Base-by-base conservation (phyloP, 1,284 basidiomycete genomes). In the Marasmius fiardii region DNA sequence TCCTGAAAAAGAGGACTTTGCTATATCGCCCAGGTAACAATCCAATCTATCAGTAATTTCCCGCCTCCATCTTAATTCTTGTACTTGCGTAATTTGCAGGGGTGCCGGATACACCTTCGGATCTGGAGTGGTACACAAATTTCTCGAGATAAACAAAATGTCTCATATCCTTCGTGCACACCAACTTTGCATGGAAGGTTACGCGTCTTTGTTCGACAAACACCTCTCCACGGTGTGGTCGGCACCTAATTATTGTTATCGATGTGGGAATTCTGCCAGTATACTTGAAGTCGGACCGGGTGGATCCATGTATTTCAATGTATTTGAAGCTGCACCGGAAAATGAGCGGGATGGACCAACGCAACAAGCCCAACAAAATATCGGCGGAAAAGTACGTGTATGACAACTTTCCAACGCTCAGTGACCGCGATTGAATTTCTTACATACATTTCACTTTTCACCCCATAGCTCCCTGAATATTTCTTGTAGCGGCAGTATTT, bases 21-120 rank as follows among this genome's bases (percentile, higher is more conserved):
- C 96, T 41, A 98, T 99, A 71, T 97, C 94, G 56, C 96, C 97
- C 51, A 85, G 95, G 93, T 95, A 60, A 57, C 71, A 33, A 49
- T n/a, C n/a, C 43, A 52, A 61, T 49, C 58, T 56, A 55, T 61
- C 59, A 56, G 53, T 57, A 53, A 51, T 57, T 62, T 44, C 53
- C 49, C 28, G 45, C n/a, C 48, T 47, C 43, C 51, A 45, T 49
- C 10, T 31, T 31, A n/a, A n/a, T n/a, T n/a, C n/a, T n/a, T n/a
- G n/a, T n/a, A n/a, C n/a, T 60, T 54, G 41, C 14, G 52, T 57
- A 59, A 58, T 52, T 55, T 57, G 52, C 74, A 96, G 95, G 61
- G 97, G 97, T 48, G 97, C 97, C 3, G 97, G 97, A 2, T 99
- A 99, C 72, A 99, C 97, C 0, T 99, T 99, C 71, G 97, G 97